Percentiles rank a stretch among this genome's conserved stretches.
These are phyloP conservation scores for Priceomyces fermenticarens DNA, from an alignment of 805 yeast species.

Conservation along the genomic window DNA sequence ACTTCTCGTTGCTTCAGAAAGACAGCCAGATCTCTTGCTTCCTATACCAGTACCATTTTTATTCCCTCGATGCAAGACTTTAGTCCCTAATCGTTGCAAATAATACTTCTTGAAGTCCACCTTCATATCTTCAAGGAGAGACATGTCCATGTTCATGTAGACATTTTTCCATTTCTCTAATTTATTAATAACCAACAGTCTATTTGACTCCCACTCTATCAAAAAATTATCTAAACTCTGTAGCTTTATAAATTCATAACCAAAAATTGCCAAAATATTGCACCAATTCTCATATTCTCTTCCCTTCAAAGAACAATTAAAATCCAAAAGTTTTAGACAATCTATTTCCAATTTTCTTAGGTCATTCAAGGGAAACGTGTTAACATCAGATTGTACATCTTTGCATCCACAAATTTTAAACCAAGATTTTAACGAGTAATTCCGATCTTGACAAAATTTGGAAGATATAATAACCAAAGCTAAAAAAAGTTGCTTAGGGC, in stretches of 20 bases:
- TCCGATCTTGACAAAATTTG: constrained; percentile 71
- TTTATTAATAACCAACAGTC: constrained; percentile 16
- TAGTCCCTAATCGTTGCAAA: constrained; percentile 26
- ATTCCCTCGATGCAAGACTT: constrained; percentile 16
- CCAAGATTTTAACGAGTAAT: constrained; percentile 71
- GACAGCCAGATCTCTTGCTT: too few relatives aligned
- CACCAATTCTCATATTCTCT: constrained; percentile 48
- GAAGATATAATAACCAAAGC: constrained; percentile 68
- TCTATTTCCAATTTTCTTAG: constrained; percentile 52
- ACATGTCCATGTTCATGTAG: constrained; percentile 20
- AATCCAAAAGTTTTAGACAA: constrained; percentile 53
- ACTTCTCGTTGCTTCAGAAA: too few relatives aligned
- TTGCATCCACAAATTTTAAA: constrained; percentile 62
- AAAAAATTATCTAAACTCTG: constrained; percentile 28
- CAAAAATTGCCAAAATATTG: constrained; percentile 38
- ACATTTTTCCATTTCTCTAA: constrained; percentile 27
- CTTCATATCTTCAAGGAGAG: constrained; percentile 18
- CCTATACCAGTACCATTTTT: too few relatives aligned
- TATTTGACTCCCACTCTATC: constrained; percentile 24
- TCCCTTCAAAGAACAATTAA: constrained; percentile 52
- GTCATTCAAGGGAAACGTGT: constrained; percentile 34
- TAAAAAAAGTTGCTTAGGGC: constrained; percentile 67
- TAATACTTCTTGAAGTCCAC: constrained; percentile 27
- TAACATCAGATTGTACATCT: constrained; percentile 12
- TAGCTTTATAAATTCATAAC: constrained; percentile 38